Percentiles rank a stretch among this genome's conserved stretches.
Evolutionary conservation across 306 rosid genomes (phyloP).

Genomic region (Quillaja saponaria): DNA sequence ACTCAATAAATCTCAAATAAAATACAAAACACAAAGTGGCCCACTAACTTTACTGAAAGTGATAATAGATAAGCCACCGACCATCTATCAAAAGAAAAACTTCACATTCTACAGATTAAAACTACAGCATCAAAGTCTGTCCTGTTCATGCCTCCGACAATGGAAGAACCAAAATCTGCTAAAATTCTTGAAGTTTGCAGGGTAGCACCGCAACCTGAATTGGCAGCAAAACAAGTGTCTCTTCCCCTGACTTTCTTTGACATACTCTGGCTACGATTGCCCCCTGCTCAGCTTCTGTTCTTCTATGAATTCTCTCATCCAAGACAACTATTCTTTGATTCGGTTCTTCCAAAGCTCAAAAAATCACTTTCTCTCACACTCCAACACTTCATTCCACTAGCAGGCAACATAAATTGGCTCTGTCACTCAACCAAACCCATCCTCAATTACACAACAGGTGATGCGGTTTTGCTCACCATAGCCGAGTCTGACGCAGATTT

Average conservation of each 20-base stretch:
- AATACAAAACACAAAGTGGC: too few relatives aligned
- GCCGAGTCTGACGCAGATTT: constrained; percentile 40
- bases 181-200: too few relatives aligned
- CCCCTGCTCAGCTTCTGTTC: constrained; percentile 40
- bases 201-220: too few relatives aligned
- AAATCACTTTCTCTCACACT: constrained; percentile 37
- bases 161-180: too few relatives aligned
- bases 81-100: too few relatives aligned
- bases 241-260: constrained; percentile 50
- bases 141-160: too few relatives aligned
- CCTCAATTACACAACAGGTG: constrained; percentile 25
- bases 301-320: constrained; percentile 22
- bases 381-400: constrained; percentile 28
- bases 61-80: too few relatives aligned
- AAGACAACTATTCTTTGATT: constrained; percentile 3
- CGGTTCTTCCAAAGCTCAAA: constrained; percentile 42
- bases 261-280: constrained; percentile 37
- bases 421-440: constrained; percentile 17
- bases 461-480: constrained; percentile 28
- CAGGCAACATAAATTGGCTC: constrained; percentile 38
- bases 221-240: too few relatives aligned
- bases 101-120: too few relatives aligned
- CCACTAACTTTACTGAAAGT: too few relatives aligned
- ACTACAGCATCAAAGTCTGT: too few relatives aligned
- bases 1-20: too few relatives aligned